These are phyloP conservation scores for Botrytis sinoallii DNA, from an alignment of 2,329 filamentous ascomycete genomes.

Conservation along the genomic window DNA sequence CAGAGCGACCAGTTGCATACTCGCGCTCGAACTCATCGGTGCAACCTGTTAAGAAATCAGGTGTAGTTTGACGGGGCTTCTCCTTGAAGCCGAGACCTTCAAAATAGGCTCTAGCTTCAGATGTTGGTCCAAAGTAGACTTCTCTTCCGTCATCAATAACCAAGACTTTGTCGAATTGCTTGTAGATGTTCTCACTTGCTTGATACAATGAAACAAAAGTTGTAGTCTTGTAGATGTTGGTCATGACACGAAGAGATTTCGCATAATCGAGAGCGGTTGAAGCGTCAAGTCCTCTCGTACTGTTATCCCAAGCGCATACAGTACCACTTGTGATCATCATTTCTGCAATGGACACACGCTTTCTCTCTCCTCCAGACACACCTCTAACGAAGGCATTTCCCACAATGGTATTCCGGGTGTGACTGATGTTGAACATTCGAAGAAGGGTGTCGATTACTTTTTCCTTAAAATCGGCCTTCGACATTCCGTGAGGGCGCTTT, in stretches of 20 bases:
- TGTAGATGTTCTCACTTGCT: constrained; percentile 66
- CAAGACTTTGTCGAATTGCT: constrained; percentile 76
- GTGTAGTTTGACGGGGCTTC: constrained; percentile 60
- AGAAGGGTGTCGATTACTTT: constrained; percentile 71
- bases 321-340: constrained; percentile 70
- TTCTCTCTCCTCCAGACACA: constrained; percentile 66
- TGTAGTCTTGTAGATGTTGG: constrained; percentile 69
- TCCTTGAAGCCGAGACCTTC: constrained; percentile 60
- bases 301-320: constrained; percentile 78
- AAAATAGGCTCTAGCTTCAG: constrained; percentile 63
- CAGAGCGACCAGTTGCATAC: constrained; percentile 65
- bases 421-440: constrained; percentile 92
- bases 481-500: constrained; percentile 72
- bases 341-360: constrained; percentile 76
- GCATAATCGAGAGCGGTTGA: constrained; percentile 77
- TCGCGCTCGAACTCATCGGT: constrained; percentile 69
- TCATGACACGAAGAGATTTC: constrained; percentile 68
- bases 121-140: constrained; percentile 62
- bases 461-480: constrained; percentile 71
- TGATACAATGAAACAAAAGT: constrained; percentile 68
- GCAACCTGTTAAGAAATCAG: constrained; percentile 74
- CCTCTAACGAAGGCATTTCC: constrained; percentile 79
- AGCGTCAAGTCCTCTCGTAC: constrained; percentile 74
- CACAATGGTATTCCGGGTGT: constrained; percentile 80
- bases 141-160: constrained; percentile 71